phyloP scores from a whole-genome alignment of 164 flowering plant genomes.

The Aristolochia fimbriata region DNA sequence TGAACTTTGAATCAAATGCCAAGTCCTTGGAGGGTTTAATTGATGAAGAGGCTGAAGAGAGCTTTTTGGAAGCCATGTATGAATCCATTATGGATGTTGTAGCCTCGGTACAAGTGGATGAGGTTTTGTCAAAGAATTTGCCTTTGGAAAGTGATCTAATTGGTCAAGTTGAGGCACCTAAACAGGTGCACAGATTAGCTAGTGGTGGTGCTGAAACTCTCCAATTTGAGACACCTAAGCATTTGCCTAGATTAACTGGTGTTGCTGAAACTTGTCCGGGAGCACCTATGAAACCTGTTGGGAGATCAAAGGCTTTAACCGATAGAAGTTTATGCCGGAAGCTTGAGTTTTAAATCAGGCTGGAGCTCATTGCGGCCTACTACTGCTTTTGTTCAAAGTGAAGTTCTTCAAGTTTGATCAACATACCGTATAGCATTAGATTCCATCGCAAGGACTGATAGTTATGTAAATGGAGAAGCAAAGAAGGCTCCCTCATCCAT shows the following conservation, averaged over 20 bases:
- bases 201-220: constrained; percentile 43
- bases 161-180: constrained; percentile 29
- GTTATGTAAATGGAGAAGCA: no score
- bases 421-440: no score
- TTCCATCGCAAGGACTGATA: no score
- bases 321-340: constrained; percentile 33
- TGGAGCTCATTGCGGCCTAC: no score
- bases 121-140: constrained; percentile 23
- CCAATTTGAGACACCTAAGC: constrained; percentile 31
- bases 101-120: constrained; percentile 5
- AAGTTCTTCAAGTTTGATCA: no score
- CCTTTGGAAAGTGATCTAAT: constrained; percentile 10
- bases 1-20: constrained; percentile 23
- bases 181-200: constrained; percentile 13
- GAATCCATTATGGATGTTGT: constrained; percentile 37
- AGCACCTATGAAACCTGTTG: constrained; percentile 42
- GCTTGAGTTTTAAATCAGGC: constrained; percentile 42
- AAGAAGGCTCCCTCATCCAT: no score
- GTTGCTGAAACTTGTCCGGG: constrained; percentile 59
- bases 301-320: constrained; percentile 23
- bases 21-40: not conserved
- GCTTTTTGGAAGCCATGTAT: constrained; percentile 32
- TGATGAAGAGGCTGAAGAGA: constrained; percentile 22
- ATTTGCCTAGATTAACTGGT: constrained; percentile 21
- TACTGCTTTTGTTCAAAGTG: no score